phyloP scores from a whole-genome alignment of 208 protist genomes.

The Crithidia acanthocephali region DNA sequence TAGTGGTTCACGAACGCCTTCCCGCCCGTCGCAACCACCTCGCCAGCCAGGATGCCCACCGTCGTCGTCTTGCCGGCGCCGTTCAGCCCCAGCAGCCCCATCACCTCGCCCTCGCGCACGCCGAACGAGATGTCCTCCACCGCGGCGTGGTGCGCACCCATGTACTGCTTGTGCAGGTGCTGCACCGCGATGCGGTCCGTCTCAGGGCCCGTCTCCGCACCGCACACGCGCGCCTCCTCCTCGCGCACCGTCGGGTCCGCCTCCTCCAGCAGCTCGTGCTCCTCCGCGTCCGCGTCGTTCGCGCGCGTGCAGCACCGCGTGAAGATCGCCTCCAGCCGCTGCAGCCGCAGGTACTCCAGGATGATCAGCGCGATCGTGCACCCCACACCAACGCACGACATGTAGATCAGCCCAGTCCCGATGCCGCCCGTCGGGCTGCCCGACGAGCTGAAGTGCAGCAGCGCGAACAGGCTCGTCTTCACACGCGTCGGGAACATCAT shows the following conservation, averaged over 20 bases:
- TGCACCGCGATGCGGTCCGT: constrained; percentile 70
- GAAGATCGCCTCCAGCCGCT: constrained; percentile 31
- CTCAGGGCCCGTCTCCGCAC: constrained; percentile 34
- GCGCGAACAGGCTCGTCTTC: constrained; percentile 46
- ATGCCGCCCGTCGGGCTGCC: constrained; percentile 52
- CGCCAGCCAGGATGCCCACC: constrained; percentile 84
- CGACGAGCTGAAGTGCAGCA: constrained; percentile 35
- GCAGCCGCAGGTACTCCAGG: constrained; percentile 61
- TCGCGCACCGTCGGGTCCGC: constrained; percentile 36
- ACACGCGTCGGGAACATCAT: constrained; percentile 46
- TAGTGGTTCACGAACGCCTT: constrained; percentile 67
- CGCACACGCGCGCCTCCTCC: constrained; percentile 63
- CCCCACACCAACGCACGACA: constrained; percentile 57
- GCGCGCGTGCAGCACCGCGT: constrained; percentile 20
- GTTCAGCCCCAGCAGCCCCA: constrained; percentile 92
- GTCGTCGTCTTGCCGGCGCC: constrained; percentile 93
- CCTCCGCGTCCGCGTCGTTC: constrained; percentile 28
- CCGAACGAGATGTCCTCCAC: constrained; percentile 75
- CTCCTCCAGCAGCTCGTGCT: constrained; percentile 23
- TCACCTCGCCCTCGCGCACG: constrained; percentile 79
- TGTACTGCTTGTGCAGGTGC: constrained; percentile 68
- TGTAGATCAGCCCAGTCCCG: constrained; percentile 78
- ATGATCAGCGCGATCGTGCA: constrained; percentile 58
- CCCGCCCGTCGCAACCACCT: constrained; percentile 73
- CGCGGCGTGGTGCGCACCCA: constrained; percentile 35